Conservation (phyloP, 176 grass and related monocot genomes). For the Musa troglodytarum region DNA sequence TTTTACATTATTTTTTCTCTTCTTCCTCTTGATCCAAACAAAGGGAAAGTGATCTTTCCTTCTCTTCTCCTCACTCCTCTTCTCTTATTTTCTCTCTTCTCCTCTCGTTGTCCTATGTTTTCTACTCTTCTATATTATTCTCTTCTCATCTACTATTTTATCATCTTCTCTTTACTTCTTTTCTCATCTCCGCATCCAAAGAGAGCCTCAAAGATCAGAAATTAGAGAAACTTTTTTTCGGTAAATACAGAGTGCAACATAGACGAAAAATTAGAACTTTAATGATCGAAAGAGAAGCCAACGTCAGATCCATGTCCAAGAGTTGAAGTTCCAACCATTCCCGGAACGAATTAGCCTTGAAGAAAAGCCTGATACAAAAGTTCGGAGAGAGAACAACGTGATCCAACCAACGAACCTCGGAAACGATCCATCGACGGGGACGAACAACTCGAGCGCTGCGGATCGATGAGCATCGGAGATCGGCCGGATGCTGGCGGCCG, state of each 20-base stretch:
- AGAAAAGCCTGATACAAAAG: neutral
- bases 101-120: too few relatives aligned
- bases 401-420: slow-evolving; percentile 8
- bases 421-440: slow-evolving; percentile 11
- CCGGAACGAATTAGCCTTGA: neutral
- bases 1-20: too few relatives aligned
- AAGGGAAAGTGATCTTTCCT: too few relatives aligned
- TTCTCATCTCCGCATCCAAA: too few relatives aligned
- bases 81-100: too few relatives aligned
- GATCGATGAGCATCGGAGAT: slow-evolving; percentile 27
- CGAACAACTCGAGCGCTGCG: slow-evolving; percentile 17
- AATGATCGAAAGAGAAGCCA: neutral
- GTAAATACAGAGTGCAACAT: too few relatives aligned
- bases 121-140: too few relatives aligned
- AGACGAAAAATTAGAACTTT: neutral
- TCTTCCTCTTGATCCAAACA: too few relatives aligned
- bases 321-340: neutral
- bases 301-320: neutral
- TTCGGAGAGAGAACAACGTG: neutral
- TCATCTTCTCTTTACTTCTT: too few relatives aligned
- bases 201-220: neutral
- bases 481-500: slow-evolving; percentile 15
- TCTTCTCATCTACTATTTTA: too few relatives aligned
- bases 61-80: too few relatives aligned
- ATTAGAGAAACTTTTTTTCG: neutral